Evolutionary conservation across 2,329 filamentous ascomycete genomes (phyloP), one percentile per base, ranked within the genome.

Genomic region (Fusarium longipes): DNA sequence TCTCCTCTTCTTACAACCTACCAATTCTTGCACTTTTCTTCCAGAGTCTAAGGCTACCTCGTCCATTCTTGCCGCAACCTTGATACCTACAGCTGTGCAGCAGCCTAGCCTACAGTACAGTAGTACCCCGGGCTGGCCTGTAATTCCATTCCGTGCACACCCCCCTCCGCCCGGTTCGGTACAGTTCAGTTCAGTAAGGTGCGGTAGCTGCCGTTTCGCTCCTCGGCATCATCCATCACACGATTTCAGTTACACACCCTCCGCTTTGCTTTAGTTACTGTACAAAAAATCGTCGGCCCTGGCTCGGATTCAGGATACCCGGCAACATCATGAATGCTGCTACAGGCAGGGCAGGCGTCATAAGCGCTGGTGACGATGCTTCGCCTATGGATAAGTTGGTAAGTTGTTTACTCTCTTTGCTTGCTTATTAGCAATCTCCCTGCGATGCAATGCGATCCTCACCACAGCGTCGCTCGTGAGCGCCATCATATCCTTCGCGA

Each of bases 351-450:
- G 86, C 85, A 72, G 86, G 86, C 73, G 77, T 87, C 69, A 83
- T 89, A 73, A 81, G 83, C 74, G 82, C 86, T 70, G 75, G 81
- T 65, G 80, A 84, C 50, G 82, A 84, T 77, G 83, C 81, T 65
- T 81, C 80, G 64, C 81, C 77, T 70, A 83, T 89, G 81, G 85
- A 86, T 68, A 85, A 83, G 75, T 80, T 89, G 81, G 87, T 89
- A 83, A 82, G 84, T 81, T 25, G 42, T 70, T 39, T 40, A 32
- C 25, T 61, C 55, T 64, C 57, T 58, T 42, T 25, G 40, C 22
- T 30, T 62, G 36, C 58, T 25, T 54, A 32, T 48, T 33, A 48
- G 44, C 35, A 18, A 57, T 29, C 55, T 65, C 55, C 52, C 50
- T 70, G 56, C 38, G 65, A 53, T 67, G 43, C 58, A 44, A 58